A percentile compares a stretch with the other conserved stretches of the same genome.
Conservation (phyloP, 176 grass and related monocot genomes). For the Oryza rufipogon region DNA sequence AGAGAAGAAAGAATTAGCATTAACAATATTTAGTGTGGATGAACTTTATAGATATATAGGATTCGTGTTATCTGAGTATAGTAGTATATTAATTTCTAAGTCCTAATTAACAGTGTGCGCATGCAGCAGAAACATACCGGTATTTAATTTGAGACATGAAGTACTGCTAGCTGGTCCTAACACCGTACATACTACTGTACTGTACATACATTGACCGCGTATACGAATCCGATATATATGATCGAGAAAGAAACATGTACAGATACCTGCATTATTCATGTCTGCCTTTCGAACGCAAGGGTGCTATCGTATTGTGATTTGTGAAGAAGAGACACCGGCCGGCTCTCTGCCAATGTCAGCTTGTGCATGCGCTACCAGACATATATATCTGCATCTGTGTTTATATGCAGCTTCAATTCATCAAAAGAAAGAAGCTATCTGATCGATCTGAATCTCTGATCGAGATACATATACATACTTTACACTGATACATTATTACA, state of each 20-base stretch:
- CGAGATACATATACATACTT: background rate
- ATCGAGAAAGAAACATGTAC: background rate
- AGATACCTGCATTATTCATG: no score
- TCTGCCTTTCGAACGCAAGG: conserved; percentile 30
- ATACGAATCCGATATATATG: background rate
- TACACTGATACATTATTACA: background rate
- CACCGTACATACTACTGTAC: background rate
- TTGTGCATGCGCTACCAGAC: background rate
- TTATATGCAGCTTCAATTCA: background rate
- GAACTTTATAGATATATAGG: no score
- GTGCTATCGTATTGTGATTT: conserved; percentile 33
- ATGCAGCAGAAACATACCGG: background rate
- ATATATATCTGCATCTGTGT: background rate
- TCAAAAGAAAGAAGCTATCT: conserved; percentile 15
- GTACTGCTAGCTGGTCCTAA: background rate
- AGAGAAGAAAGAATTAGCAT: no score
- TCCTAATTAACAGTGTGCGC: background rate
- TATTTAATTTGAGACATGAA: background rate
- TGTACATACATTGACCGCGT: background rate
- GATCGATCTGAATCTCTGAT: background rate
- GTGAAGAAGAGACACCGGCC: background rate
- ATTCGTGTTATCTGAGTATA: no score
- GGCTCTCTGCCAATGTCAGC: conserved; percentile 16
- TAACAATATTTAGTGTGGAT: no score
- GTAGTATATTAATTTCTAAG: background rate